These are phyloP conservation scores for Ophiostoma montium DNA, from an alignment of 2,329 filamentous ascomycete species.

Conservation along the genomic window DNA sequence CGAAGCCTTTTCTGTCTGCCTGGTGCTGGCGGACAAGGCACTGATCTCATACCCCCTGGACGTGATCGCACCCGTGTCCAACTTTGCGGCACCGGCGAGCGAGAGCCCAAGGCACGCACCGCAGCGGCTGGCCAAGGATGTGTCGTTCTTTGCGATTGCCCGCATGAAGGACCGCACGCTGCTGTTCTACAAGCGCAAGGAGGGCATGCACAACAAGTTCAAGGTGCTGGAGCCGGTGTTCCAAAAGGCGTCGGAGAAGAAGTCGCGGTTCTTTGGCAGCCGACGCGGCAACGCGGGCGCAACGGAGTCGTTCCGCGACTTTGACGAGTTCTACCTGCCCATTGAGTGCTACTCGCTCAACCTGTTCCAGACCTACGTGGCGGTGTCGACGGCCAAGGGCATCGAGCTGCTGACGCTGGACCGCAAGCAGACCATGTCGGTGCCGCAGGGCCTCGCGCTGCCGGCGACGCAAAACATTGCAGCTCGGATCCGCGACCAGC, in stretches of 20 bases:
- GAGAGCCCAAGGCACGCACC: slow-evolving; percentile 76
- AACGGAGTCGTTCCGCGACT: slow-evolving; percentile 95
- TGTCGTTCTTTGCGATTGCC: slow-evolving; percentile 91
- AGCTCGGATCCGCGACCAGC: slow-evolving; percentile 65
- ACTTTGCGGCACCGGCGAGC: slow-evolving; percentile 44
- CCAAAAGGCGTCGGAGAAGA: slow-evolving; percentile 80
- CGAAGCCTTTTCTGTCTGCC: slow-evolving; percentile 86
- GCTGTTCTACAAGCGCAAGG: slow-evolving; percentile 94
- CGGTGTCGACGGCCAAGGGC: slow-evolving; percentile 79
- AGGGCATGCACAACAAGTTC: slow-evolving; percentile 84
- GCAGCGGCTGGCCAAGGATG: slow-evolving; percentile 82
- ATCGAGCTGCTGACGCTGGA: slow-evolving; percentile 94
- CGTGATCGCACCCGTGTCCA: slow-evolving; percentile 53
- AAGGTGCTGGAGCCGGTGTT: slow-evolving; percentile 93
- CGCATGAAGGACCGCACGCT: slow-evolving; percentile 94
- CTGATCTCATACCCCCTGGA: slow-evolving; percentile 91
- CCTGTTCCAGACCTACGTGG: slow-evolving; percentile 87
- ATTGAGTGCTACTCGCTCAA: slow-evolving; percentile 91
- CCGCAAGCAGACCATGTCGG: slow-evolving; percentile 90
- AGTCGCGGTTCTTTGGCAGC: slow-evolving; percentile 49
- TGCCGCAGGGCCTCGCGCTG: slow-evolving; percentile 65
- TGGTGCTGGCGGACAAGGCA: slow-evolving; percentile 82
- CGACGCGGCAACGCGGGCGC: slow-evolving; percentile 51
- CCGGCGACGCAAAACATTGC: slow-evolving; percentile 75
- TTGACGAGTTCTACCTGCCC: slow-evolving; percentile 97